Evolutionary conservation across 2,329 filamentous ascomycete genomes (phyloP).

Genomic region (Cucurbitaria berberidis): DNA sequence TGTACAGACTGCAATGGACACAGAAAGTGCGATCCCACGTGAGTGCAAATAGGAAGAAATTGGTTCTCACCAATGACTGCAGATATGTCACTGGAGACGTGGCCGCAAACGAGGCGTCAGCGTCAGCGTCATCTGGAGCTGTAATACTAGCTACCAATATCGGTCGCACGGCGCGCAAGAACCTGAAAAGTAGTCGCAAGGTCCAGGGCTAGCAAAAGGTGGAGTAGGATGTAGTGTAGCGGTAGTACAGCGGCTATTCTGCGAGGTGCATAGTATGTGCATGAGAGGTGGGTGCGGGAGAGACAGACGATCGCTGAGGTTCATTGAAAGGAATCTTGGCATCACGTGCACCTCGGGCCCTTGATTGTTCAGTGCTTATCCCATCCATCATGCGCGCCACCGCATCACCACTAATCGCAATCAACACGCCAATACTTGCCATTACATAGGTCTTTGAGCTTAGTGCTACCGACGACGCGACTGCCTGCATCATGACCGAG

Average conservation of each 20-base stretch:
- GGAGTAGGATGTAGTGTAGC: neutral
- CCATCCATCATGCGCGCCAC: neutral
- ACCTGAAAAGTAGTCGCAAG: slow-evolving; percentile 3
- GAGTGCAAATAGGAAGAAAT: neutral
- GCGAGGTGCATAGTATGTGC: slow-evolving; percentile 11
- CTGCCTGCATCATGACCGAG: slow-evolving; percentile 32
- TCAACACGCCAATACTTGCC: neutral
- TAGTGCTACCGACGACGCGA: neutral
- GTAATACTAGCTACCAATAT: slow-evolving; percentile 1
- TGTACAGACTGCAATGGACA: neutral
- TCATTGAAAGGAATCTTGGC: neutral
- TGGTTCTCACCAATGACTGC: neutral
- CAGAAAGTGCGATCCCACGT: neutral
- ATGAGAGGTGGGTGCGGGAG: neutral
- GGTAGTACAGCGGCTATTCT: slow-evolving; percentile 1
- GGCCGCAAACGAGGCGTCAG: slow-evolving; percentile 4
- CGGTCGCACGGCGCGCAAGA: slow-evolving; percentile 18
- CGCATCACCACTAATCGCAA: neutral
- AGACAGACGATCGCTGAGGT: neutral
- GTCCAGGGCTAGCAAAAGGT: neutral
- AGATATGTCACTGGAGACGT: neutral
- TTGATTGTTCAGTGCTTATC: neutral
- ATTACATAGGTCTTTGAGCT: neutral
- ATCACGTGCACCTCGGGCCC: slow-evolving; percentile 11
- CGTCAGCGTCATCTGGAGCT: slow-evolving; percentile 6